A percentile compares a stretch with the other conserved stretches of the same genome.
phyloP scores from a whole-genome alignment of 805 yeast species.

The Osmozyma mogii region DNA sequence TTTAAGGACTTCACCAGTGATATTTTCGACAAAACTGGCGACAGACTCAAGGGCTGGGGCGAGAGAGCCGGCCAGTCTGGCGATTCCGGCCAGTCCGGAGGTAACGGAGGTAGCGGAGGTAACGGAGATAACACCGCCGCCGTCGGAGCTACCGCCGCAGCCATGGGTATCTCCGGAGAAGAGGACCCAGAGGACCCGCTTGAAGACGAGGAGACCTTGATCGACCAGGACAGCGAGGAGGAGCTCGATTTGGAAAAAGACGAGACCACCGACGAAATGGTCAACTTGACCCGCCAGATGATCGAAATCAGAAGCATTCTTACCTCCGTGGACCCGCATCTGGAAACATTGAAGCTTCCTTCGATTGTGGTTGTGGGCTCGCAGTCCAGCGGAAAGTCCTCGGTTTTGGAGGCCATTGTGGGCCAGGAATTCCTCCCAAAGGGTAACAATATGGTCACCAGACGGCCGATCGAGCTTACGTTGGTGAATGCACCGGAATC shows the following conservation, averaged over 20 bases:
- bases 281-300: slow-evolving; percentile 90
- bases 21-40: slow-evolving; percentile 40
- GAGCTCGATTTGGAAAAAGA: slow-evolving; percentile 41
- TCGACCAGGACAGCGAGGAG: slow-evolving; percentile 24
- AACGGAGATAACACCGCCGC: slow-evolving; percentile 31
- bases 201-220: slow-evolving; percentile 33
- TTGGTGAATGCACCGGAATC: slow-evolving; percentile 75
- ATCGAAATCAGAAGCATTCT: slow-evolving; percentile 85
- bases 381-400: slow-evolving; percentile 94
- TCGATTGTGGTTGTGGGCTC: slow-evolving; percentile 96
- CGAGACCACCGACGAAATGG: slow-evolving; percentile 68
- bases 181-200: slow-evolving; percentile 31
- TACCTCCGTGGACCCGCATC: slow-evolving; percentile 57
- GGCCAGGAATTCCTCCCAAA: slow-evolving; percentile 98
- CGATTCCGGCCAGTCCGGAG: slow-evolving; percentile 20
- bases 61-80: slow-evolving; percentile 14
- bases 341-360: slow-evolving; percentile 76
- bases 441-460: slow-evolving; percentile 96
- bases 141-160: slow-evolving; percentile 47
- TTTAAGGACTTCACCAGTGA: slow-evolving; percentile 57
- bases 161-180: slow-evolving; percentile 36
- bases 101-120: slow-evolving; percentile 17
- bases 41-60: slow-evolving; percentile 30
- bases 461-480: slow-evolving; percentile 94
- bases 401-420: slow-evolving; percentile 91